A percentile compares a stretch with the other conserved stretches of the same genome.
Evolutionary conservation across 2,329 filamentous ascomycete genomes (phyloP).

Genomic region (Calonectria hawksworthii): DNA sequence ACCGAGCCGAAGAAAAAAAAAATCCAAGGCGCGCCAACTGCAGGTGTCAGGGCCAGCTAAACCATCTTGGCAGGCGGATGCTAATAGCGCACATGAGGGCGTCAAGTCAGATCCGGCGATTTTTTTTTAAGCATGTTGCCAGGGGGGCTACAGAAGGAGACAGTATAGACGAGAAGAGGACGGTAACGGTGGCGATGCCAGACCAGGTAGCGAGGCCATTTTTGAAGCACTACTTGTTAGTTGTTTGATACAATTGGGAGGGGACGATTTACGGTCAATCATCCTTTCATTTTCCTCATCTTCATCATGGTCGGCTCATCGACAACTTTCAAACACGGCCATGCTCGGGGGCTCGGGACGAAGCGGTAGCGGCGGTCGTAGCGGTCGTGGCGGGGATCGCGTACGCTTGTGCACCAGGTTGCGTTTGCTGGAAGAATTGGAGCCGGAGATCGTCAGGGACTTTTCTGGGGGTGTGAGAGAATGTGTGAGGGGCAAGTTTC

Average conservation of each 20-base stretch:
- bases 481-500: constrained; percentile 42
- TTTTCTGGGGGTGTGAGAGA: constrained; percentile 34
- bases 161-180: not conserved
- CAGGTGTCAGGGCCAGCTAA: constrained; percentile 25
- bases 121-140: constrained; percentile 4
- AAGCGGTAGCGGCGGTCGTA: constrained; percentile 32
- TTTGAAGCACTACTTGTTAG: constrained; percentile 7
- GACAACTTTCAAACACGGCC: constrained; percentile 24
- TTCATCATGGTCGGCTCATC: constrained; percentile 9
- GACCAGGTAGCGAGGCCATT: not conserved
- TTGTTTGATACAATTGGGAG: not conserved
- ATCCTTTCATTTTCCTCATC: constrained; percentile 28
- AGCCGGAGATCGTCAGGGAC: constrained; percentile 43
- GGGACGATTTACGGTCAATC: not conserved
- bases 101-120: not conserved
- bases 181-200: not conserved
- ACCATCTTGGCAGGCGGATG: constrained; percentile 19
- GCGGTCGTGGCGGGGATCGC: constrained; percentile 27
- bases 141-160: not conserved
- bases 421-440: constrained; percentile 32
- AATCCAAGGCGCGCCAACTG: constrained; percentile 4
- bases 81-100: not conserved
- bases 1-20: not conserved
- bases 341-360: constrained; percentile 27
- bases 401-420: not conserved